Evolutionary conservation across 108 stramenopile species (phyloP).

Genomic region (Cylindrotheca closterium): DNA sequence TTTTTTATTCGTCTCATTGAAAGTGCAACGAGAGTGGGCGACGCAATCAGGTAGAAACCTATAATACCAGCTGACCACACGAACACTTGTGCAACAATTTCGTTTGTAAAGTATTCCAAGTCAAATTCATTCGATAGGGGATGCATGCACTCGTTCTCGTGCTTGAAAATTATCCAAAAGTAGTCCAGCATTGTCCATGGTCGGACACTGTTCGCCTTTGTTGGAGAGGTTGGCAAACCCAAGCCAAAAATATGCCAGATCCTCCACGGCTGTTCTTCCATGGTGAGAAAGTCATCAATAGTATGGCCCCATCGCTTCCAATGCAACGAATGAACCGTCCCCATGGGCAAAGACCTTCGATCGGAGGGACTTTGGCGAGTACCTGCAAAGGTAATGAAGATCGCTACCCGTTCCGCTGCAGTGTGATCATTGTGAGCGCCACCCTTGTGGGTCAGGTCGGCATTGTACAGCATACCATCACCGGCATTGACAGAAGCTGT

Average conservation of each 20-base stretch:
- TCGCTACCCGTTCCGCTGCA: background rate
- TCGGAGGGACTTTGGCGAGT: background rate
- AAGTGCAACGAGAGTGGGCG: too few species aligned
- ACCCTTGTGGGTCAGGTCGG: slow-evolving; percentile 16
- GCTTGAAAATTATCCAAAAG: background rate
- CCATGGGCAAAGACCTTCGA: background rate
- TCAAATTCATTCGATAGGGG: background rate
- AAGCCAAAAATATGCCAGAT: background rate
- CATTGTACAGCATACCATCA: slow-evolving; percentile 21
- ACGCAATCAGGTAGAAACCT: too few species aligned
- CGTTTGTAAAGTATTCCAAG: background rate
- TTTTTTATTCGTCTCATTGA: too few species aligned
- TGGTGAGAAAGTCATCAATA: background rate
- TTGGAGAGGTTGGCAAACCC: background rate
- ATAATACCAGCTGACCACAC: too few species aligned
- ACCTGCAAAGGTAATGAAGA: background rate
- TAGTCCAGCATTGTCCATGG: background rate
- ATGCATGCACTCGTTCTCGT: background rate
- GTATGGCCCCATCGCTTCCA: background rate
- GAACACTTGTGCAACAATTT: too few species aligned
- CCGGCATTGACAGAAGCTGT: slow-evolving; percentile 14
- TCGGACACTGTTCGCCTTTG: background rate
- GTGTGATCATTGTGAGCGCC: slow-evolving; percentile 3
- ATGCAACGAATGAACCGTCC: background rate
- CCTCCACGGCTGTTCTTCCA: background rate